These are phyloP conservation scores for Maudiozyma bulderi DNA, from an alignment of 805 yeast genomes.

Conservation along the genomic window DNA sequence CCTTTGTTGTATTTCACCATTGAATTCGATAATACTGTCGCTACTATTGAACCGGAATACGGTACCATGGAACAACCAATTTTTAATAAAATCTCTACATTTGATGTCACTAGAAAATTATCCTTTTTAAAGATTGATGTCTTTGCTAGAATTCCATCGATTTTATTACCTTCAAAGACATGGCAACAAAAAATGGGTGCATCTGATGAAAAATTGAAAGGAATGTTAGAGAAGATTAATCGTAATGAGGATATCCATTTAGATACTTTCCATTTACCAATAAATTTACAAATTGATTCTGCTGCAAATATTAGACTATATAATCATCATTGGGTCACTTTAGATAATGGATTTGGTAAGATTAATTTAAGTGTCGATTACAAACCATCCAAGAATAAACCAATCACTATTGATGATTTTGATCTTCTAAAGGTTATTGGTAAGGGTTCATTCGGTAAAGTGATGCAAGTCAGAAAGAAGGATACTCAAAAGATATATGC, in stretches of 20 bases:
- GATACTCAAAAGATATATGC: slow-evolving; percentile 95
- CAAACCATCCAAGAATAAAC: slow-evolving; percentile 56
- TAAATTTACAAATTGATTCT: slow-evolving; percentile 42
- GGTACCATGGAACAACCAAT: slow-evolving; percentile 71
- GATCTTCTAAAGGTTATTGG: slow-evolving; percentile 92
- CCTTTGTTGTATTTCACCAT: slow-evolving; percentile 76
- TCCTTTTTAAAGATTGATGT: slow-evolving; percentile 66
- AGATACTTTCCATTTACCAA: slow-evolving; percentile 58
- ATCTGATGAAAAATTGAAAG: slow-evolving; percentile 20
- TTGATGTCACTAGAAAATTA: slow-evolving; percentile 65
- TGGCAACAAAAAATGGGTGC: slow-evolving; percentile 25
- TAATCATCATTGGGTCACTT: slow-evolving; percentile 51
- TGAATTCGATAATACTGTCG: slow-evolving; percentile 91
- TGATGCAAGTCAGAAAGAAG: slow-evolving; percentile 94
- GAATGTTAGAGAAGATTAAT: slow-evolving; percentile 30
- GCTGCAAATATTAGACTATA: slow-evolving; percentile 48
- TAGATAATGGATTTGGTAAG: slow-evolving; percentile 37
- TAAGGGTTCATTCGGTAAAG: slow-evolving; percentile 96
- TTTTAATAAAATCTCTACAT: slow-evolving; percentile 84
- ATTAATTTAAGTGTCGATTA: slow-evolving; percentile 59
- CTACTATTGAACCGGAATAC: slow-evolving; percentile 75
- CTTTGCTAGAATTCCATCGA: slow-evolving; percentile 67
- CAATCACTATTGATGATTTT: slow-evolving; percentile 81
- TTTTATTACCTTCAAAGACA: slow-evolving; percentile 39
- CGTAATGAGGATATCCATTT: slow-evolving; percentile 59